Base-by-base conservation (phyloP, 345 rosid genomes). In the Eucalyptus pauciflora region DNA sequence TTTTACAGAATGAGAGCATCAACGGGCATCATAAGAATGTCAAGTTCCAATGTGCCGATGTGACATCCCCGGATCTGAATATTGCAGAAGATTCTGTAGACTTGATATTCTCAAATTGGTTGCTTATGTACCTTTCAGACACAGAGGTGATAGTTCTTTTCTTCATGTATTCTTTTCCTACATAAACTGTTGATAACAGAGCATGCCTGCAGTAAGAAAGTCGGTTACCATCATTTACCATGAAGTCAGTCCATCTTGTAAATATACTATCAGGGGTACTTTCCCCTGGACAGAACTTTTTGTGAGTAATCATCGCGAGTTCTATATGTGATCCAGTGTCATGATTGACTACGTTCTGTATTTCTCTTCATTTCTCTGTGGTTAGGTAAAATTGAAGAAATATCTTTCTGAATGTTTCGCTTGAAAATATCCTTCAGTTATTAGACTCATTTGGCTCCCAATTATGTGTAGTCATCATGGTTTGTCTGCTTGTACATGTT, bases 91-190 rank as follows among this genome's bases (percentile, higher is more conserved):
- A 88, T 85, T 96, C 99, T 22, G 88, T 97, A 90, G 99, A 96
- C 92, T 90, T 98, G 89, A 93, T 97, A 46, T 97, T 98, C 91
- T 98, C 99, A 4, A 97, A 98, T 92, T 97, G 99, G 99, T 95
- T 97, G 69, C 97, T 97, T 11, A 98, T 97, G 99, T 97, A 97
- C 94, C 99, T 98, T 86, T 96, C 99, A 52, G 99, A 98, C 87
- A 87, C 93, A 86, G 99, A 98, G 97, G 99, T 98, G 91, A 71
- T 86, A 43, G n/a, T 88, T 69, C 8, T 51, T 33, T 37, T 50
- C 81, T 76, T 76, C 69, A 5, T 27, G 41, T 10, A 6, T 43
- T 51, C 67, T 86, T 89, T 49, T 27, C 46, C 62, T 56, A 31
- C 48, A 41, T 9, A 69, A 3, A 2, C 83, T 22, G 27, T 76